Base-by-base conservation (phyloP, 2,329 filamentous ascomycete species). In the Fusarium sp. region DNA sequence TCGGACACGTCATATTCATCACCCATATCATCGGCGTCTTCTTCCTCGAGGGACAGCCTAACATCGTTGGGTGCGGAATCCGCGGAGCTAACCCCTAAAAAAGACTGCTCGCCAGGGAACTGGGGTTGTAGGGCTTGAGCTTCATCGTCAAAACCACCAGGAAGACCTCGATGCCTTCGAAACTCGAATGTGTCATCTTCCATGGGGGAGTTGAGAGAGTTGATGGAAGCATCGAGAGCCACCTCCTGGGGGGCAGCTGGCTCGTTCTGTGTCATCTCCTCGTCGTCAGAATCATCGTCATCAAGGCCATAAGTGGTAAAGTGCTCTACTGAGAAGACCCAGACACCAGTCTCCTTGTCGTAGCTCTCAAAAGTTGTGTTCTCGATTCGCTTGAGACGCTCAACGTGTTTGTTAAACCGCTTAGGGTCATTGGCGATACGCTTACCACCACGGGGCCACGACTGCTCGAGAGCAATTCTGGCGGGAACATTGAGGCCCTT, bases 231-330 rank as follows among this genome's bases (percentile, higher is more conserved):
- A 49, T 78, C 76, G 10, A 78, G 45, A 23, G 70, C 58, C 54
- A 76, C 63, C 4, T 73, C 62, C 37, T 35, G 51, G 38, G 85
- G 66, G 14, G 25, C 54, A 35, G 29, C 42, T 39, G 55, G 25
- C 29, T 60, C 66, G 10, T 51, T 61, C 51, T 71, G 57, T 6
- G 65, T 42, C 35, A 68, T 39, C n/a, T 78, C 70, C 75, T 89
- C 89, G 12, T 86, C 86, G 51, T 91, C 87, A 12, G 89, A 90
- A 56, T 93, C 91, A 33, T 94, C 93, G 58, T 91, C 89, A 44
- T 93, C 94, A 72, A 98, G 87, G 44, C 93, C 95, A 79, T 99
- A 99, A 3, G 94, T 97, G 3, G 95, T 98, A 81, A 97, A 99
- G 81, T 99, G 96, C 78, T 95, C 91, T n/a, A 99, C 96, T 15